These are phyloP conservation scores for Gaillardinia entomophila DNA, from an alignment of 805 yeast species.

Conservation along the genomic window DNA sequence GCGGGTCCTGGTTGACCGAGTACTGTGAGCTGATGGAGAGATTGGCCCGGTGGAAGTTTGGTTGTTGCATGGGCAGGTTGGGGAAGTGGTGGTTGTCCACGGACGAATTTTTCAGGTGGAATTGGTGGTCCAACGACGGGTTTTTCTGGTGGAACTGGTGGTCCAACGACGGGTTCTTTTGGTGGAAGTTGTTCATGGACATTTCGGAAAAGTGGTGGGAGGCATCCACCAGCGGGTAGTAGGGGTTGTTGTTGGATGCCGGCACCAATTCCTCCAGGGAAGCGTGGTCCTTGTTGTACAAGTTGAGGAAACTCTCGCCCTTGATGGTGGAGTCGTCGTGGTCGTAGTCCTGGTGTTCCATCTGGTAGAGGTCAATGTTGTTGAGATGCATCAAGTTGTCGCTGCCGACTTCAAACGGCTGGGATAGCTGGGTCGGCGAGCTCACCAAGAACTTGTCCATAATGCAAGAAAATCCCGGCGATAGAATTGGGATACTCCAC, in stretches of 20 bases:
- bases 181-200: slow-evolving; percentile 9
- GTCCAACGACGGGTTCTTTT: slow-evolving; percentile 16
- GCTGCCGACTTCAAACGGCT: slow-evolving; percentile 17
- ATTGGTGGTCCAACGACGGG: slow-evolving; percentile 17
- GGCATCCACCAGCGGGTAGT: slow-evolving; percentile 1
- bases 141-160: slow-evolving; percentile 9
- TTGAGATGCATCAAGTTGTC: slow-evolving; percentile 5
- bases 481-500: too few relatives aligned
- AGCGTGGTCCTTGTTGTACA: background rate
- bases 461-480: too few relatives aligned
- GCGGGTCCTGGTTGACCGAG: slow-evolving; percentile 21
- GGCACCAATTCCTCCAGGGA: slow-evolving; percentile 12
- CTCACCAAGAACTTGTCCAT: slow-evolving; percentile 38
- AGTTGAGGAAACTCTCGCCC: slow-evolving; percentile 1
- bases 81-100: slow-evolving; percentile 2
- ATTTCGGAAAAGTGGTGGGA: slow-evolving; percentile 1
- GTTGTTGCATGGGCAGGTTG: background rate
- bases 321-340: slow-evolving; percentile 3
- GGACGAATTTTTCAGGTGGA: slow-evolving; percentile 14
- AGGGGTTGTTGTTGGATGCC: slow-evolving; percentile 8
- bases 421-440: slow-evolving; percentile 33
- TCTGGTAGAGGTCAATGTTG: slow-evolving; percentile 5
- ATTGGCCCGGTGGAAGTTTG: slow-evolving; percentile 10
- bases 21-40: slow-evolving; percentile 11
- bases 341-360: background rate